Percentiles rank a stretch among this genome's conserved stretches.
These are phyloP conservation scores for Geotrichum candidum DNA, from an alignment of 1,139 yeast species.

Conservation along the genomic window DNA sequence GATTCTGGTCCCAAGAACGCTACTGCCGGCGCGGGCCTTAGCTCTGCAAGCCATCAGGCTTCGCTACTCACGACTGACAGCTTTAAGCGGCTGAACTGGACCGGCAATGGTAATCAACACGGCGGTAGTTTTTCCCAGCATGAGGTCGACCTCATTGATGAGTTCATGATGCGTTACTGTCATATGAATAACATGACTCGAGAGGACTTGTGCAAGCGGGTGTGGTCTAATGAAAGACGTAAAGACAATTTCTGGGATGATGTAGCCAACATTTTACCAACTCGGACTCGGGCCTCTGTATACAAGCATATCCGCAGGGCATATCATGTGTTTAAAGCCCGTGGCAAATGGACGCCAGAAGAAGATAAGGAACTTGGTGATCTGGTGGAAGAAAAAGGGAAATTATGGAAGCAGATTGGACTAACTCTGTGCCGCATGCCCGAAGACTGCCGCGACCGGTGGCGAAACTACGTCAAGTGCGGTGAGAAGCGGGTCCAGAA, in stretches of 20 bases:
- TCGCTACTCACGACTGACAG: neutral
- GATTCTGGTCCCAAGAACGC: conserved; percentile 1
- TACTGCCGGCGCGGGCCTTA: neutral
- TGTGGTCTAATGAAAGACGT: conserved; percentile 79
- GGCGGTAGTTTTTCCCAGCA: conserved; percentile 52
- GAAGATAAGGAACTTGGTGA: conserved; percentile 66
- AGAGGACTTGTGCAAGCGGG: conserved; percentile 67
- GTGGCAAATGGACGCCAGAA: conserved; percentile 83
- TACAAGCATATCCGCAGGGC: conserved; percentile 89
- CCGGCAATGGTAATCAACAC: conserved; percentile 29
- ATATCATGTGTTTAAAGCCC: conserved; percentile 75
- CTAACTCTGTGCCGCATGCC: conserved; percentile 84
- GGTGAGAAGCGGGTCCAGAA: conserved; percentile 67
- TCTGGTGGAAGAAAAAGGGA: conserved; percentile 60
- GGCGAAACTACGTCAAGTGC: conserved; percentile 92
- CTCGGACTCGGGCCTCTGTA: conserved; percentile 78
- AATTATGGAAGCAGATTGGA: conserved; percentile 85
- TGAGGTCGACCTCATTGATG: conserved; percentile 67
- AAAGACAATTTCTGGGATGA: conserved; percentile 89
- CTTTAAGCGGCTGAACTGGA: conserved; percentile 21
- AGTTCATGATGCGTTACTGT: conserved; percentile 64
- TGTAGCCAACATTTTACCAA: conserved; percentile 68
- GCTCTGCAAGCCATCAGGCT: neutral
- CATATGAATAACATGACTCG: conserved; percentile 54
- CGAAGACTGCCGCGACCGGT: conserved; percentile 91